Evolutionary conservation across 805 yeast species (phyloP).

Genomic region (Kuraishia piskuri): DNA sequence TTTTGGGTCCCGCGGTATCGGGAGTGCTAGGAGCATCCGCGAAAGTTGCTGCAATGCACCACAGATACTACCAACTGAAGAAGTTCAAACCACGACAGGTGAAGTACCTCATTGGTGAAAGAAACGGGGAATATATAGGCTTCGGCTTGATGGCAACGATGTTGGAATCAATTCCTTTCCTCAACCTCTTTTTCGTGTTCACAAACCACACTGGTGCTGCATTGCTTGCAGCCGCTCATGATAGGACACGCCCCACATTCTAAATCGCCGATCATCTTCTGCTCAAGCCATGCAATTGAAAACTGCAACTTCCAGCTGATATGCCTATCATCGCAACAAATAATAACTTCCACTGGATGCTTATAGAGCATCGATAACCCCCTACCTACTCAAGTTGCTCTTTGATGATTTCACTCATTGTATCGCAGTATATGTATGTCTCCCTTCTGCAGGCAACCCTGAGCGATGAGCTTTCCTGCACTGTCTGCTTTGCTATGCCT

Average conservation of each 20-base stretch:
- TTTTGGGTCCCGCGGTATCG: slow-evolving; percentile 47
- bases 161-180: slow-evolving; percentile 45
- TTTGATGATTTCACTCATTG: too few relatives aligned
- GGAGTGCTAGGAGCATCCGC: slow-evolving; percentile 44
- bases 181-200: slow-evolving; percentile 44
- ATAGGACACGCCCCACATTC: not conserved
- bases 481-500: too few relatives aligned
- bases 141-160: slow-evolving; percentile 47
- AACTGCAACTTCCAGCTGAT: too few relatives aligned
- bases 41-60: slow-evolving; percentile 42
- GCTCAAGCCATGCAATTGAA: too few relatives aligned
- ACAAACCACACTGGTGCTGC: slow-evolving; percentile 60
- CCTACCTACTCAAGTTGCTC: too few relatives aligned
- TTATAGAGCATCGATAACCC: too few relatives aligned
- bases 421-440: too few relatives aligned
- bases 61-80: slow-evolving; percentile 49
- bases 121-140: slow-evolving; percentile 31
- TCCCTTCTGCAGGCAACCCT: not conserved
- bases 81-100: slow-evolving; percentile 26
- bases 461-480: not conserved
- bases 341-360: too few relatives aligned
- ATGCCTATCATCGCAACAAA: too few relatives aligned
- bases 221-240: slow-evolving; percentile 11
- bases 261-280: not conserved
- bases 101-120: slow-evolving; percentile 20